Evolutionary conservation across 2,329 filamentous ascomycete genomes (phyloP).

Genomic region (Penicillium sclerotigenum): DNA sequence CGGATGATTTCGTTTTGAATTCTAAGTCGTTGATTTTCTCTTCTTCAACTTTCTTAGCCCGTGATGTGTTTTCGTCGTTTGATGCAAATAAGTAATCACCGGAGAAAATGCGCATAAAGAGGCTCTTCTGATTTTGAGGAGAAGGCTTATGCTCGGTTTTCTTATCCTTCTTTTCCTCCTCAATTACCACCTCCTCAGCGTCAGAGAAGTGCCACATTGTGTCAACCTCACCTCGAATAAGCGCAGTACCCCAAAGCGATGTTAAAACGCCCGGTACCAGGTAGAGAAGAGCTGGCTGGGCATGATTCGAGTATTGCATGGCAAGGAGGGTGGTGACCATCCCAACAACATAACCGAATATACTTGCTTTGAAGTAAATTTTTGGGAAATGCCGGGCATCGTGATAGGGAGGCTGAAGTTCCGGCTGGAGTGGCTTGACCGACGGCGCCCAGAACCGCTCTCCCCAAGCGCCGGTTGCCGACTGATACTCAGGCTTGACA

Average conservation of each 20-base stretch:
- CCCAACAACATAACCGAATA: slow-evolving; percentile 73
- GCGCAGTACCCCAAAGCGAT: slow-evolving; percentile 70
- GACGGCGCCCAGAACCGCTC: slow-evolving; percentile 72
- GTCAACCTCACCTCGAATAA: slow-evolving; percentile 66
- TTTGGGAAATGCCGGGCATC: slow-evolving; percentile 64
- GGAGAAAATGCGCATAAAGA: slow-evolving; percentile 31
- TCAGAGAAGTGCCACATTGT: slow-evolving; percentile 83
- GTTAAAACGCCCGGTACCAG: slow-evolving; percentile 81
- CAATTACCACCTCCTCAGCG: slow-evolving; percentile 46
- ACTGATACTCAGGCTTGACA: slow-evolving; percentile 42
- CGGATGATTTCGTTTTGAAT: slow-evolving; percentile 36
- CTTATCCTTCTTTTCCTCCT: slow-evolving; percentile 39
- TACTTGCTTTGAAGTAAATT: slow-evolving; percentile 75
- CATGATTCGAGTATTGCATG: slow-evolving; percentile 73
- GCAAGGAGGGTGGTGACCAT: slow-evolving; percentile 74
- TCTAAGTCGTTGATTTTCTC: slow-evolving; percentile 6
- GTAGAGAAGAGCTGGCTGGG: slow-evolving; percentile 87
- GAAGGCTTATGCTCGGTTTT: slow-evolving; percentile 36
- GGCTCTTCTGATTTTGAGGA: slow-evolving; percentile 9
- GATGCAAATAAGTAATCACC: slow-evolving; percentile 15
- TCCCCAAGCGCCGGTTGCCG: slow-evolving; percentile 73
- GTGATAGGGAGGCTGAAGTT: slow-evolving; percentile 35
- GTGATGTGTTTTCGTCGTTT: neutral
- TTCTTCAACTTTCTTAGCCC: neutral
- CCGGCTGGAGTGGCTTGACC: slow-evolving; percentile 22